Evolutionary conservation across 1,284 basidiomycete species (phyloP).

Genomic region (Agroathelia rolfsii): DNA sequence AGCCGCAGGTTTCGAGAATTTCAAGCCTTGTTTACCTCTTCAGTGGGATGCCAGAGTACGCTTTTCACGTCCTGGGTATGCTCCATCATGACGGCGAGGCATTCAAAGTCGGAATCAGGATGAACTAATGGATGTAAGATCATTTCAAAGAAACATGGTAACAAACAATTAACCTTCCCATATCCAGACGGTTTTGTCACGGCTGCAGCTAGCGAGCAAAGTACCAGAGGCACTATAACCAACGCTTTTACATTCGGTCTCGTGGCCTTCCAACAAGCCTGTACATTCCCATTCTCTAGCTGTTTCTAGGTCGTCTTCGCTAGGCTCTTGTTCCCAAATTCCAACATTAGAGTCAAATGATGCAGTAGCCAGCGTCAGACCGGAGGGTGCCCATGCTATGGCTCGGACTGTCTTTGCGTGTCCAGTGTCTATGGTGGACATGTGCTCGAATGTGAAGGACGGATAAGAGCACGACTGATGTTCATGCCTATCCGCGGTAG

Average conservation of each 20-base stretch:
- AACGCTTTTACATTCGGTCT: constrained; percentile 95
- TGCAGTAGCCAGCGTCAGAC: constrained; percentile 83
- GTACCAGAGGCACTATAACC: constrained; percentile 77
- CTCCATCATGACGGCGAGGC: constrained; percentile 93
- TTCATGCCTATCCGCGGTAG: too few relatives aligned
- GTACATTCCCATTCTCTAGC: constrained; percentile 82
- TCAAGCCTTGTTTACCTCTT: constrained; percentile 60
- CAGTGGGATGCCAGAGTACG: constrained; percentile 89
- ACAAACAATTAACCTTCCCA: constrained; percentile 85
- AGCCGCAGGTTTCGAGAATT: constrained; percentile 9
- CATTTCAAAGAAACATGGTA: constrained; percentile 3
- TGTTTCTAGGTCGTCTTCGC: constrained; percentile 32
- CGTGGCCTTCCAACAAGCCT: constrained; percentile 87
- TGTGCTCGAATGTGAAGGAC: constrained; percentile 36
- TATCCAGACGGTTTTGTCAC: constrained; percentile 98
- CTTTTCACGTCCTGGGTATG: constrained; percentile 96
- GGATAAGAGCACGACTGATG: too few relatives aligned
- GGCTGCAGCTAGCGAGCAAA: constrained; percentile 83
- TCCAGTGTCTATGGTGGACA: constrained; percentile 66
- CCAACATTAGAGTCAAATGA: constrained; percentile 93
- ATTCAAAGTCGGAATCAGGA: constrained; percentile 92
- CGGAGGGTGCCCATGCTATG: constrained; percentile 86
- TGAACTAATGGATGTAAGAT: constrained; percentile 51
- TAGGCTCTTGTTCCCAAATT: constrained; percentile 73
- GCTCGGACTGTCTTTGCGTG: constrained; percentile 87